Evolutionary conservation across 108 stramenopile genomes (phyloP).

Genomic region (Skeletonema costatum): DNA sequence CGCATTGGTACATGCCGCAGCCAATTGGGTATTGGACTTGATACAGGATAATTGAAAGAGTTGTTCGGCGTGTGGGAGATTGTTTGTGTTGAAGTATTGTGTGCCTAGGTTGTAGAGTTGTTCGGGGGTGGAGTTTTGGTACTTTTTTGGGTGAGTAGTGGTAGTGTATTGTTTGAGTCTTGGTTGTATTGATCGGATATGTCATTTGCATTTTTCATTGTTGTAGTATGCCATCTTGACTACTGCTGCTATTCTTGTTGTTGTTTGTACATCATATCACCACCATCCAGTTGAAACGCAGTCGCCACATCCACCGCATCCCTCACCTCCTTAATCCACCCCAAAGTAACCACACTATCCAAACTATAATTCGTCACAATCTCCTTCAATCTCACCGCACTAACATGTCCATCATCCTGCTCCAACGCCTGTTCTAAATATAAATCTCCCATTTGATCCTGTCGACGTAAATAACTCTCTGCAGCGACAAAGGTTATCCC

Average conservation of each 20-base stretch:
- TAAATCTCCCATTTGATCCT: constrained; percentile 65
- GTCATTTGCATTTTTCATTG: not conserved
- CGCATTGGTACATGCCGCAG: constrained; percentile 74
- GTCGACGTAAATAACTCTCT: constrained; percentile 69
- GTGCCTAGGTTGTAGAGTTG: constrained; percentile 74
- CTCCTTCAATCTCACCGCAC: constrained; percentile 39
- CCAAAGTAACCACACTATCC: not conserved
- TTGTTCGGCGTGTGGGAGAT: constrained; percentile 69
- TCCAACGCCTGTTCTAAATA: constrained; percentile 69
- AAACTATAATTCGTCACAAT: constrained; percentile 13
- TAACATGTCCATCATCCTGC: constrained; percentile 50
- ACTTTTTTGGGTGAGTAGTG: not conserved
- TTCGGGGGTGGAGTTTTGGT: constrained; percentile 50
- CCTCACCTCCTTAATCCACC: constrained; percentile 1
- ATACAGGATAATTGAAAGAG: constrained; percentile 76
- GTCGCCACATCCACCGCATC: not conserved
- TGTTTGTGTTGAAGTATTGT: constrained; percentile 57
- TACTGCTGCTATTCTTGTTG: constrained; percentile 12
- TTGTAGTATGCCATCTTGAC: no score
- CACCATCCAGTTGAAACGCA: no score
- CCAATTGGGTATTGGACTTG: constrained; percentile 51
- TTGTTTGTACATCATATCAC: constrained; percentile 2
- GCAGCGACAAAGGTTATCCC: constrained; percentile 71
- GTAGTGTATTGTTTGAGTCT: not conserved
- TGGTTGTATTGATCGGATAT: constrained; percentile 11